A percentile compares a stretch with the other conserved stretches of the same genome.
Conservation (phyloP, 179 eudicot genomes). For the Pouteria campechiana region DNA sequence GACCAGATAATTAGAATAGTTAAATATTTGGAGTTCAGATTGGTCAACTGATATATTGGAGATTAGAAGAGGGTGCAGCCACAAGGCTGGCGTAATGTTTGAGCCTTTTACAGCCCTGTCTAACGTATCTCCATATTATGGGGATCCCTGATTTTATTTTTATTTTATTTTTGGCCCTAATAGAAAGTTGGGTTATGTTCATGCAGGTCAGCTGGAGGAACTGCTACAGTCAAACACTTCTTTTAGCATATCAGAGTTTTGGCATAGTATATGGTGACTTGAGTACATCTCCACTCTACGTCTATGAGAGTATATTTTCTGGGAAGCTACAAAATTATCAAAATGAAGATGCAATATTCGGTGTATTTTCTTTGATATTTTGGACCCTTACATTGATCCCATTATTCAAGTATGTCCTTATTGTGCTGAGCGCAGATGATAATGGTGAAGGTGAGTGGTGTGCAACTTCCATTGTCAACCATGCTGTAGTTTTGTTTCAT, state of each 20-base stretch:
- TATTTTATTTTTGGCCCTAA: no score
- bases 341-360: constrained; percentile 28
- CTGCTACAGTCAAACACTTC: constrained; percentile 19
- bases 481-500: not conserved
- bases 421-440: constrained; percentile 30
- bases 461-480: no score
- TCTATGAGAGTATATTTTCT: constrained; percentile 28
- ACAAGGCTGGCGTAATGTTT: no score
- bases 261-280: constrained; percentile 41
- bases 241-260: constrained; percentile 45
- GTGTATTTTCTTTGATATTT: constrained; percentile 41
- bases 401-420: constrained; percentile 30
- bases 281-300: constrained; percentile 43
- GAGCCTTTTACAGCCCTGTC: no score
- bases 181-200: no score
- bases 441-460: constrained; percentile 39
- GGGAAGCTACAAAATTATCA: constrained; percentile 17
- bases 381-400: constrained; percentile 44
- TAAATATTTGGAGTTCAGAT: no score
- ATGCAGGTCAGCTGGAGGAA: constrained; percentile 20
- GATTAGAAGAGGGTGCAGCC: no score
- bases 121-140: no score
- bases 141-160: no score
- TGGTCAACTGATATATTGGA: no score
- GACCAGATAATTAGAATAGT: no score